Base-by-base conservation (phyloP, 352 stramenopile genomes). In the Peronosclerospora sorghi region DNA sequence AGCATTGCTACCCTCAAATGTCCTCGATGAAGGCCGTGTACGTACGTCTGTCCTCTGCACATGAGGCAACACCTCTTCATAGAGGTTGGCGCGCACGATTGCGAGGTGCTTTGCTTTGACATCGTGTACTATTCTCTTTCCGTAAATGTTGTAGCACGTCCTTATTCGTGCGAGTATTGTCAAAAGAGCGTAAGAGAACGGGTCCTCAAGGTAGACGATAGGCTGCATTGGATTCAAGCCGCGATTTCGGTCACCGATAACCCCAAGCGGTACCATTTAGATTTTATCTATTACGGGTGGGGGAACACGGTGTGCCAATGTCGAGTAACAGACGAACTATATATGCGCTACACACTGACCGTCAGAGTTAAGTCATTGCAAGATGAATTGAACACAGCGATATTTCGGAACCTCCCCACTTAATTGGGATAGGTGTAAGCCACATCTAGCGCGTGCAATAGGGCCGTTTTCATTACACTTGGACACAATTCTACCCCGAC, bases 121-220 rank as follows among this genome's bases (percentile, higher is more conserved):
- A 38, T 95, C 68, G 80, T 91, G 68, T 97, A 98, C 19, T 63
- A 59, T 98, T 98, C 55, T 98, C 94, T 35, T 85, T 66, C 19
- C 75, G 61, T 39, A 98, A 54, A 62, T 98, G 86, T 40, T 87
- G 66, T 15, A 98, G 54, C 34, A 98, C 74, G 45, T 96, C 84
- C 40, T 82, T 52, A 50, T 95, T 91, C 41, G 89, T 90, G 56
- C 94, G 78, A 21, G 74, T 67, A 51, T 98, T 92, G 56, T 98
- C 93, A 23, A 91, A n/a, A n/a, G 84, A 37, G 97, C 74, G 86
- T 96, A 98, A 43, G 92, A 96, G 63, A 97, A 98, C 37, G 87
- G 88, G 72, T 98, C 89, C 15, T 92, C 76, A 36, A 97, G 62
- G 40, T 86, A 75, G 51, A 88, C 49, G 15, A 89, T 66, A 18